A percentile compares a stretch with the other conserved stretches of the same genome.
Evolutionary conservation across 1,284 basidiomycete species (phyloP).

Genomic region (Gomphus bonarii): DNA sequence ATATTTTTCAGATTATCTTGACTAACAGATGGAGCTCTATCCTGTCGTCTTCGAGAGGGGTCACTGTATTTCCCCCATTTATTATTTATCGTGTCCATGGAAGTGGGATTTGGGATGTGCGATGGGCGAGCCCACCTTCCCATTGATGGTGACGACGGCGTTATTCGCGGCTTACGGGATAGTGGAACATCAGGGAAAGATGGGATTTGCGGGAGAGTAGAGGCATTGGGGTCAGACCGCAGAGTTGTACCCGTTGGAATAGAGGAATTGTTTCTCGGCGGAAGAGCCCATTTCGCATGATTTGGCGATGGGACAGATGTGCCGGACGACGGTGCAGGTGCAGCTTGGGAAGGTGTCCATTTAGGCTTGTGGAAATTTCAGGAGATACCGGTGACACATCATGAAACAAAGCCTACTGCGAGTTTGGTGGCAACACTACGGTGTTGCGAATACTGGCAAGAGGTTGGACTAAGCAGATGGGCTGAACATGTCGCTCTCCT

Average conservation of each 20-base stretch:
- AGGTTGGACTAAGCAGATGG: not conserved
- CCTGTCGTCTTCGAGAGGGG: too few species aligned
- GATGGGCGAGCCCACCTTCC: not conserved
- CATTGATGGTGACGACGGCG: not conserved
- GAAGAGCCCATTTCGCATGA: not conserved
- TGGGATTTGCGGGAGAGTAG: not conserved
- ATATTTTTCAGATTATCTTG: not conserved
- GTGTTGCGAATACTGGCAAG: not conserved
- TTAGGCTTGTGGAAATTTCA: not conserved
- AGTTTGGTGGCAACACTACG: constrained; percentile 2
- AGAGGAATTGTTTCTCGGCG: not conserved
- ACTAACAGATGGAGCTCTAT: not conserved
- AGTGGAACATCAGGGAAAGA: not conserved
- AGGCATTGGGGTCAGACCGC: not conserved
- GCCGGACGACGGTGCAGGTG: not conserved
- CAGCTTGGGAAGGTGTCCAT: not conserved
- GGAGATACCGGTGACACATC: not conserved
- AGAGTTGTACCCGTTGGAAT: not conserved
- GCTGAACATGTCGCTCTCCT: constrained; percentile 2
- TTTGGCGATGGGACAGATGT: not conserved
- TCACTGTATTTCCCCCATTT: not conserved
- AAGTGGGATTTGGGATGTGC: too few species aligned
- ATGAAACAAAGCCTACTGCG: not conserved
- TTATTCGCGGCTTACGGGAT: not conserved
- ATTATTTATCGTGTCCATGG: not conserved